Evolutionary conservation across 2,329 filamentous ascomycete genomes (phyloP).

Genomic region (Ramularia endophylla): DNA sequence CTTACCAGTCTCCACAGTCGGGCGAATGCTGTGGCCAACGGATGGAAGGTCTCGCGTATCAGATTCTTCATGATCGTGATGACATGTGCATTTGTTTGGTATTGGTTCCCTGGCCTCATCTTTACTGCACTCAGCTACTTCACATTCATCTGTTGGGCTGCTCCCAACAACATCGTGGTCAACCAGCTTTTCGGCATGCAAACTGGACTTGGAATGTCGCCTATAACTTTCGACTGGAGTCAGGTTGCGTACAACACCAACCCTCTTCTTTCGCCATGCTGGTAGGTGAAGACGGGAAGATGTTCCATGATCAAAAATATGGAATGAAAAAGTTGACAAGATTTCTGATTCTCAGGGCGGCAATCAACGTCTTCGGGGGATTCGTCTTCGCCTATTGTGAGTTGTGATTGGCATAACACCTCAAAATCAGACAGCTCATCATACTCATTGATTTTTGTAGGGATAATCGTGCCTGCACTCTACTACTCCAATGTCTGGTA

Average conservation of each 20-base stretch:
- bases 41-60: conserved; percentile 63
- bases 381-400: too few species aligned
- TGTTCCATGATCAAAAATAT: too few species aligned
- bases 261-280: conserved; percentile 39
- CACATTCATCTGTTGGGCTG: conserved; percentile 84
- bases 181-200: conserved; percentile 85
- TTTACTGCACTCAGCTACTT: conserved; percentile 85
- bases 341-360: too few species aligned
- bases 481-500: conserved; percentile 57
- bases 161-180: conserved; percentile 76
- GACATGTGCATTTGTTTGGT: conserved; percentile 67
- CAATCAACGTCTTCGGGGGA: too few species aligned
- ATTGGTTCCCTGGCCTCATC: conserved; percentile 67
- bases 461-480: conserved; percentile 37
- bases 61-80: conserved; percentile 77
- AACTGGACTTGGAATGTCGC: conserved; percentile 75
- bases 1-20: conserved; percentile 73
- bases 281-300: too few species aligned
- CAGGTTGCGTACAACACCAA: conserved; percentile 85
- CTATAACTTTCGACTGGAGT: conserved; percentile 85
- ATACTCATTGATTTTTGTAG: too few species aligned
- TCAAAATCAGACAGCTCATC: too few species aligned
- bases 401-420: too few species aligned
- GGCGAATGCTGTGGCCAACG: conserved; percentile 70
- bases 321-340: too few species aligned